Base-by-base conservation (phyloP, 140 eudicot species). In the Stevia rebaudiana region DNA sequence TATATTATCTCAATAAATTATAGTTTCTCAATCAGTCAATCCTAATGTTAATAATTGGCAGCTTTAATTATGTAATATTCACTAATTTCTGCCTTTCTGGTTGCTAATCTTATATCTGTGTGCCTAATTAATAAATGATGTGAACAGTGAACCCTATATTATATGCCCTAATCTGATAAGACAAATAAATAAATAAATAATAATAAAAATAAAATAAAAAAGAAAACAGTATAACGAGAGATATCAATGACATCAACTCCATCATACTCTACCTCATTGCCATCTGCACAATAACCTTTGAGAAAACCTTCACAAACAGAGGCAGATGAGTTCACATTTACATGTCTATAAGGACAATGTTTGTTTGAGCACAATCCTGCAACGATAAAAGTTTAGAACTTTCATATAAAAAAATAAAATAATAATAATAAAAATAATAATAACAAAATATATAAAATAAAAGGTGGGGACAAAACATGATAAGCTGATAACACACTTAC, bases 221-320 rank as follows among this genome's bases (percentile, higher is more conserved):
- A 30, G 58, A 50, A 44, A 24, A 2, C 3, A 21, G 68, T 59
- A 63, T 56, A 55, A 54, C 48, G 18, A 62, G 74, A 67, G 17
- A 67, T 44, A 47, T 66, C 47, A 40, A 49, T 28, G 65, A 59
- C 56, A 60, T 68, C 80, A 51, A 22, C 70, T 63, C 73, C 85
- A 70, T 73, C 31, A 84, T 17, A 8, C 82, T 91, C 82, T 91
- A 92, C 98, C 98, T 92, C 94, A 71, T 92, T 78, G 67, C 98
- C 95, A 79, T 85, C 95, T 53, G 92, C 95, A 79, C 98, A 92
- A 69, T 73, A 88, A 59, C 98, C 98, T 82, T 80, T 85, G 72
- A 92, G 89, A 72, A 92, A 92, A 76, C 85, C 89, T 80, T 85
- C 95, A 79, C 98, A 92, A 33, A 81, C 61, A 35, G 89, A 61